These are phyloP conservation scores for Hortiboletus rubellus DNA, from an alignment of 1,284 basidiomycete species.

Conservation along the genomic window DNA sequence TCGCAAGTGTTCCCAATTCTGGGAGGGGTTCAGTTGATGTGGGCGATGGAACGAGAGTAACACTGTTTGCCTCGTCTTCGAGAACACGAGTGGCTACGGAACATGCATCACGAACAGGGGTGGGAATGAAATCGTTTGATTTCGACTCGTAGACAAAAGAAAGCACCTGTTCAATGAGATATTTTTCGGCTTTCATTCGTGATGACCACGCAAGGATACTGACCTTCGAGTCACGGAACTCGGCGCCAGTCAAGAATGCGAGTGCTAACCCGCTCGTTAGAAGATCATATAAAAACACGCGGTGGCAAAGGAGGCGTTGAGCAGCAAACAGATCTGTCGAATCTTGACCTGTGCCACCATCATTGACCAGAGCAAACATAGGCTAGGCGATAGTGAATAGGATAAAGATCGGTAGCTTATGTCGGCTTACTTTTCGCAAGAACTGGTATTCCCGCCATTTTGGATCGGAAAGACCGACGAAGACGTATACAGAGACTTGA, in stretches of 20 bases:
- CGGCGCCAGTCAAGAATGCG: slow-evolving; percentile 49
- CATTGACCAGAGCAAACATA: slow-evolving; percentile 64
- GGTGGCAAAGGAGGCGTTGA: slow-evolving; percentile 46
- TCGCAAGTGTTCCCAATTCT: not conserved
- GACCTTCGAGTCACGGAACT: slow-evolving; percentile 65
- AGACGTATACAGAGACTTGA: slow-evolving; percentile 43
- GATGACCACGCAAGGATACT: not conserved
- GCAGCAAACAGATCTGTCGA: slow-evolving; percentile 17
- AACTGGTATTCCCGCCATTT: slow-evolving; percentile 49
- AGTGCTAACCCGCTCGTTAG: slow-evolving; percentile 52
- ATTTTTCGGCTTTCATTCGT: not conserved
- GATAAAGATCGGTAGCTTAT: not conserved
- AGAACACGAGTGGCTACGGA: slow-evolving; percentile 10
- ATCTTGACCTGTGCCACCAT: slow-evolving; percentile 42
- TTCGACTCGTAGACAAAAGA: slow-evolving; percentile 48
- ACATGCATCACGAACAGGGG: slow-evolving; percentile 8
- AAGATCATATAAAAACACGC: slow-evolving; percentile 49
- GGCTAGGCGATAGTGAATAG: slow-evolving; percentile 43
- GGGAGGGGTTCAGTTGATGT: not conserved
- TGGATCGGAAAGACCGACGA: slow-evolving; percentile 46
- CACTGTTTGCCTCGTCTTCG: not conserved
- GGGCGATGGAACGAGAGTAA: not conserved
- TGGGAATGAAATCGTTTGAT: slow-evolving; percentile 12
- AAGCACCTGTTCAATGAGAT: slow-evolving; percentile 39
- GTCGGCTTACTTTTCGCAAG: slow-evolving; percentile 40